Evolutionary conservation across 768 basidiomycete genomes (phyloP), one percentile per base, ranked within the genome.

Genomic region (Tulasnella sp.): DNA sequence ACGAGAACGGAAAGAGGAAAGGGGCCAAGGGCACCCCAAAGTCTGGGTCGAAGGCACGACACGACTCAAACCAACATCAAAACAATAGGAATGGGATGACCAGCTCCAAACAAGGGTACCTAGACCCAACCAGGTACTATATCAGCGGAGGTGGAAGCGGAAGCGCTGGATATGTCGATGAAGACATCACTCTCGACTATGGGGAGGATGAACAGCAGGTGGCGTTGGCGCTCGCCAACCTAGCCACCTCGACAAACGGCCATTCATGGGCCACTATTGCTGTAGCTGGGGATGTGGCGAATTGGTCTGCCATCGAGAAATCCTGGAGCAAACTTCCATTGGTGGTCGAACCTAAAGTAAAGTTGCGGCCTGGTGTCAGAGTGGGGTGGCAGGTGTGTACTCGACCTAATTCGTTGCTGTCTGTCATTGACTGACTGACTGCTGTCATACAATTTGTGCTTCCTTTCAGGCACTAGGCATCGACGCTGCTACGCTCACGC

Each of bases 401-500:
- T 11, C 34, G 17, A 3, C n/a, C 34, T 1, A 4, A 21, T 13
- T 30, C 17, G 10, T 26, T 11, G 17, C 51, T n/a, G n/a, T n/a
- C n/a, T n/a, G n/a, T 4, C 21, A 52, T 4, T 24, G 19, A 5
- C 23, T 26, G 27, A 21, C 24, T 29, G 41, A 13, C 32, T 43
- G 38, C 5, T 56, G 3, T 17, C 15, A 24, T 29, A 3, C 19
- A 58, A 19, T 27, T 23, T 8, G 26, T 21, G n/a, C n/a, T n/a
- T n/a, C 9, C 11, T n/a, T 42, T 23, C 2, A 44, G 59, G 51
- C 43, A 9, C 59, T 61, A 17, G 59, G 42, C n/a, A 61, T 61
- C 21, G 59, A 61, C 59, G 19, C 59, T 5, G 38, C 44, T 10
- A 43, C 50, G 19, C 52, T 61, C 3, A 61, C 59, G 23, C 59